Conservation (phyloP, 2,329 filamentous ascomycete genomes). For the Trichoderma koningii region DNA sequence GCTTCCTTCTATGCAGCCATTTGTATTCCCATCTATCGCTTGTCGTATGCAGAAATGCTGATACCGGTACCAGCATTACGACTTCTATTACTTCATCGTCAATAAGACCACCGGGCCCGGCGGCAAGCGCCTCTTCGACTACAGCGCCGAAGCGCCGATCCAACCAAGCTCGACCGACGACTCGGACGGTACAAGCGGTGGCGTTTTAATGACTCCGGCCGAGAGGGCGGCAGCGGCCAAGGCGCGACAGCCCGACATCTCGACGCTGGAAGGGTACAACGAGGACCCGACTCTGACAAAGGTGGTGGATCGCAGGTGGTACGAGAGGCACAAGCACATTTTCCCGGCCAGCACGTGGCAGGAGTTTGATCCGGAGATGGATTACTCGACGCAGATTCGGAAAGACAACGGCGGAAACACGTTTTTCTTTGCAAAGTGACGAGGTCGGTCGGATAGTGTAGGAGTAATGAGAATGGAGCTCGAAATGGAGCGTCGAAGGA, state of each 20-base stretch:
- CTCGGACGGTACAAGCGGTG: slow-evolving; percentile 30
- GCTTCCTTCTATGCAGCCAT: neutral
- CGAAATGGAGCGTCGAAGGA: neutral
- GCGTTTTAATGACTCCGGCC: slow-evolving; percentile 39
- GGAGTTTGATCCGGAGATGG: slow-evolving; percentile 86
- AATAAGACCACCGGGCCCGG: slow-evolving; percentile 79
- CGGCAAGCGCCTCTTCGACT: slow-evolving; percentile 75
- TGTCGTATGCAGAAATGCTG: slow-evolving; percentile 8
- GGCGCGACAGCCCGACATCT: slow-evolving; percentile 49
- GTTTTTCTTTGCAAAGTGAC: slow-evolving; percentile 73
- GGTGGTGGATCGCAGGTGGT: slow-evolving; percentile 95
- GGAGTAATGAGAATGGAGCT: slow-evolving; percentile 24
- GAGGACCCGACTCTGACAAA: slow-evolving; percentile 85
- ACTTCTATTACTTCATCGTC: slow-evolving; percentile 95
- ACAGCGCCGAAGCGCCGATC: slow-evolving; percentile 55
- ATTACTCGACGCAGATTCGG: slow-evolving; percentile 75
- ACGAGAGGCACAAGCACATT: slow-evolving; percentile 96
- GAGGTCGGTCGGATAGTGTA: slow-evolving; percentile 43
- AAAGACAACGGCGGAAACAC: slow-evolving; percentile 88
- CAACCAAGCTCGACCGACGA: slow-evolving; percentile 32
- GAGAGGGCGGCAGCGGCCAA: slow-evolving; percentile 43
- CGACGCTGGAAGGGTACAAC: slow-evolving; percentile 68
- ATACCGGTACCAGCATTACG: slow-evolving; percentile 71
- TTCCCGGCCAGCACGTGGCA: slow-evolving; percentile 96
- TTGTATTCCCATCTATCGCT: neutral